phyloP scores from a whole-genome alignment of 1,284 basidiomycete species.

The Marasmius sp. region DNA sequence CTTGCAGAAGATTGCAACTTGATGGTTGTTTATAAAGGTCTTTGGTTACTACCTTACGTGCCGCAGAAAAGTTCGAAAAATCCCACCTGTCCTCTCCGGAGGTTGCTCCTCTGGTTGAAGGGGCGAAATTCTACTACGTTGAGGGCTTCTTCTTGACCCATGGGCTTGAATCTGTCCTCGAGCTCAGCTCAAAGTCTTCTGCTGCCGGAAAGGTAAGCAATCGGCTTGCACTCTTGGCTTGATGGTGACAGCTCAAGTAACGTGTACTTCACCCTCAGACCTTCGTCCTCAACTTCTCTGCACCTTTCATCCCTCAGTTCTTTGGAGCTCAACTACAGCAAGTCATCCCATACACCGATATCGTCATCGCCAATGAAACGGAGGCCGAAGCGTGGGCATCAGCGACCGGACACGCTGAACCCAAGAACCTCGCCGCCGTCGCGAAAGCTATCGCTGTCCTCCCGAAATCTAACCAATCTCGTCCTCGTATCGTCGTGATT shows the following conservation, averaged over 20 bases:
- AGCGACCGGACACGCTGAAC: conserved; percentile 57
- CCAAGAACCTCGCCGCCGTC: conserved; percentile 66
- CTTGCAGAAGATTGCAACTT: neutral
- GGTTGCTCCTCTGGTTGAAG: conserved; percentile 77
- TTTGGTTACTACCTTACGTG: conserved; percentile 87
- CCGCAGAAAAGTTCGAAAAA: conserved; percentile 87
- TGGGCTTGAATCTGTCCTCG: conserved; percentile 74
- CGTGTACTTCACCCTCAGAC: conserved; percentile 54
- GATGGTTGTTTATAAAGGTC: conserved; percentile 53
- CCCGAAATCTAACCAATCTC: conserved; percentile 69
- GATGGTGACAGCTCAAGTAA: conserved; percentile 1
- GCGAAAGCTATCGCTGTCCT: conserved; percentile 73
- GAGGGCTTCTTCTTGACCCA: conserved; percentile 99
- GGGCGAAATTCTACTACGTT: conserved; percentile 89
- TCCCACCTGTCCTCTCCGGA: conserved; percentile 78
- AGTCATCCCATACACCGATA: conserved; percentile 81
- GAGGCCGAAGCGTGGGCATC: conserved; percentile 90
- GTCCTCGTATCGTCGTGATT: conserved; percentile 85
- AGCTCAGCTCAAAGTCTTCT: conserved; percentile 83
- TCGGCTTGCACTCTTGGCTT: neutral
- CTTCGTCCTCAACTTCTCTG: conserved; percentile 92
- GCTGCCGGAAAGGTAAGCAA: conserved; percentile 70
- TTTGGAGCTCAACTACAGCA: conserved; percentile 82
- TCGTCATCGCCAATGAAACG: conserved; percentile 92
- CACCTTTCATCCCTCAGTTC: conserved; percentile 97